These are phyloP conservation scores for Turritis glabra DNA, from an alignment of 345 rosid species.

Conservation along the genomic window DNA sequence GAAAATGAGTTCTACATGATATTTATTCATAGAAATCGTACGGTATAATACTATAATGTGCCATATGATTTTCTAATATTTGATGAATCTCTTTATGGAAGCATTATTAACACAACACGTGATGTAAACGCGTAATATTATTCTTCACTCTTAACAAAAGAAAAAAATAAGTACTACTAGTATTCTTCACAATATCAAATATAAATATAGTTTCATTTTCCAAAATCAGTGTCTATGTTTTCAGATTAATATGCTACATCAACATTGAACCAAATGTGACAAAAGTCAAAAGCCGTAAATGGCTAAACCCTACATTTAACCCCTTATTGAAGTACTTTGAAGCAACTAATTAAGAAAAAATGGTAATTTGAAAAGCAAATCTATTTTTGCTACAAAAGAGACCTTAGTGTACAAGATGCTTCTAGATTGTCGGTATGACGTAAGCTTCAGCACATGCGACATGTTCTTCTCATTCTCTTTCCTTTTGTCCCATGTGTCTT, in stretches of 20 bases:
- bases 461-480: slow-evolving; percentile 39
- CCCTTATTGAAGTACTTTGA: not conserved
- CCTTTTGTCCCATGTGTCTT: slow-evolving; percentile 39
- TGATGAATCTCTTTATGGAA: slow-evolving; percentile 6
- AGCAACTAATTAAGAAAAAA: no score
- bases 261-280: slow-evolving; percentile 2
- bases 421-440: slow-evolving; percentile 38
- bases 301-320: not conserved
- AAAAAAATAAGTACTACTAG: not conserved
- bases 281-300: not conserved
- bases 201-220: not conserved
- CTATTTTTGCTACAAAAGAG: not conserved
- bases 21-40: not conserved
- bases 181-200: not conserved
- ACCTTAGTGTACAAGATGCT: slow-evolving; percentile 17
- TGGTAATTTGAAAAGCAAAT: not conserved
- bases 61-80: not conserved
- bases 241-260: not conserved
- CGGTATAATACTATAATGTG: not conserved
- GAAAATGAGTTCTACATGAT: not conserved
- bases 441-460: slow-evolving; percentile 33
- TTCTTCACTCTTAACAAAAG: not conserved
- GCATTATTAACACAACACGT: slow-evolving; percentile 30
- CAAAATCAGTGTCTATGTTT: not conserved
- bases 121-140: slow-evolving; percentile 24